Base-by-base conservation (phyloP, 352 stramenopile genomes). In the Phytophthora cactorum region DNA sequence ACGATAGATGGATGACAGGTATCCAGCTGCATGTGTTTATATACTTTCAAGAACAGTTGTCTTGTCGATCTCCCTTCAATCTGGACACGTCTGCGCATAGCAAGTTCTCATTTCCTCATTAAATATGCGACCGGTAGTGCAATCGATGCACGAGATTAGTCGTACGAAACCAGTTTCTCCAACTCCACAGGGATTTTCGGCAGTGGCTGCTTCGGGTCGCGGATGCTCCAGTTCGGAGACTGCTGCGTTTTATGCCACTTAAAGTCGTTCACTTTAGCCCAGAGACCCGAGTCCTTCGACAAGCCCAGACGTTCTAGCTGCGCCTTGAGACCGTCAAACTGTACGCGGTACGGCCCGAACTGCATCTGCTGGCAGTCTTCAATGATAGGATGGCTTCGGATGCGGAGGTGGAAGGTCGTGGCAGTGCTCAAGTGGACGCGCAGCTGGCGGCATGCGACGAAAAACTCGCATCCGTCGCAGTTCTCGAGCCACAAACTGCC, bases 221-320 rank as follows among this genome's bases (percentile, higher is more conserved):
- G 74, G 14, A 93, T 55, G 38, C 63, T 82, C 91, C 91, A 97
- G 65, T 97, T 90, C 5, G 91, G 91, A 64, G 88, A 96, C 59
- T 92, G 80, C 68, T 96, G 89, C 49, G 82, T 61, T 36, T 89
- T 84, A 59, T 96, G 89, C 91, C 91, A 97, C 73, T 97, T 96
- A 72, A 97, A 97, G 65, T 97, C 91, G 57, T 97, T 95, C 52
- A 97, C 91, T 55, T 97, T 90, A 12, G 84, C 75, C 89, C 89
- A 97, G 4, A 96, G 70, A 0, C 82, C 82, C 22, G 69, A 79
- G 54, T 93, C 80, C 44, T 79, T 79, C 4, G 52, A 53, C 52
- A 96, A 64, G 0, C 80, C 78, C 27, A 86, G 66, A 22, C 57
- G 72, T 47, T 91, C 71, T 3, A 97, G 67, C 52, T 95, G 89